Percentiles rank a stretch among this genome's conserved stretches.
Evolutionary conservation across 192 early-diverging fungal genomes (phyloP).

Genomic region (Allomyces macrogynus): DNA sequence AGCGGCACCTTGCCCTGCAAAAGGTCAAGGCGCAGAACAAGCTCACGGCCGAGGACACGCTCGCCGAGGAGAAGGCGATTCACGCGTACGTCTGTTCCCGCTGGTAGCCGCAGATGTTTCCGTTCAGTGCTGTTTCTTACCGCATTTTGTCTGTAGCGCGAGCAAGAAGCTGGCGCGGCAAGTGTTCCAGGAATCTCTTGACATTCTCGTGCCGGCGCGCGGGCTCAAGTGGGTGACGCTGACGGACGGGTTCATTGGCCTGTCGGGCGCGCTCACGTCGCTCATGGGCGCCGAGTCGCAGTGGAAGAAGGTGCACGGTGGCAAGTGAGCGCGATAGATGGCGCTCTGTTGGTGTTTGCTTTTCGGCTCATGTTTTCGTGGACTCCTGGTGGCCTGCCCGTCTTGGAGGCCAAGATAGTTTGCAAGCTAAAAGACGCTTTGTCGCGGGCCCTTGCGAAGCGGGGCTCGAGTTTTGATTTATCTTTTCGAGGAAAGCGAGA

Average conservation of each 20-base stretch:
- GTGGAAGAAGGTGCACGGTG: background rate
- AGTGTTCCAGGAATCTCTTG: constrained; percentile 44
- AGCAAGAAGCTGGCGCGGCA: constrained; percentile 24
- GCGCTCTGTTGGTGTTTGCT: too few species aligned
- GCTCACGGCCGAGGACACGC: constrained; percentile 20
- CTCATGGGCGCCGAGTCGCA: background rate
- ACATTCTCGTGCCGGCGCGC: constrained; percentile 47
- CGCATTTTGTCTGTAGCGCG: constrained; percentile 20
- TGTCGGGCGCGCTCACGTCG: constrained; percentile 23
- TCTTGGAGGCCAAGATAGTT: too few species aligned
- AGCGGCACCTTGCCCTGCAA: constrained; percentile 16
- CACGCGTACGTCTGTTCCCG: background rate
- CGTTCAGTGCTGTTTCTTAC: too few species aligned
- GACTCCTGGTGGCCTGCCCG: too few species aligned
- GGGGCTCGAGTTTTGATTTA: too few species aligned
- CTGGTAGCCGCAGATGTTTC: too few species aligned
- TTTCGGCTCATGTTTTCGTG: too few species aligned
- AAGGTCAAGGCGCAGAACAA: constrained; percentile 18
- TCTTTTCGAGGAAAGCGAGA: too few species aligned
- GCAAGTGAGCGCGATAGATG: too few species aligned
- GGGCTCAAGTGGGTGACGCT: constrained; percentile 37
- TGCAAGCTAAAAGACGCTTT: too few species aligned
- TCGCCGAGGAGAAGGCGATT: background rate
- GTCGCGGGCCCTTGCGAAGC: too few species aligned
- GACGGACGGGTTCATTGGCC: constrained; percentile 47